Evolutionary conservation across 306 rosid genomes (phyloP), one percentile per base, ranked within the genome.

Genomic region (Dryas drummondii): DNA sequence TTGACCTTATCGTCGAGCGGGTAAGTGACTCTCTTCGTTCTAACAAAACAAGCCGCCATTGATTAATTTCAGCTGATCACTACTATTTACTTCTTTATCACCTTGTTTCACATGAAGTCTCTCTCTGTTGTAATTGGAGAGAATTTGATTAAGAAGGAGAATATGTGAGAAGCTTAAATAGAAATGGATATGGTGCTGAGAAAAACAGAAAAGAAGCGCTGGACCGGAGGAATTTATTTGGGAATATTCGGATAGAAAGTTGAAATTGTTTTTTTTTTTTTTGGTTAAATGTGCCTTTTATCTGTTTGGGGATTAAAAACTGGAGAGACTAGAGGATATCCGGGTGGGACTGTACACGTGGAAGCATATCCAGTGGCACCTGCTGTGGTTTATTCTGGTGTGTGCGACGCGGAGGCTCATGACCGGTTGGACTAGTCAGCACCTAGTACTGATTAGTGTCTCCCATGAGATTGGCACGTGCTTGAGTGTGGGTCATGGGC

Each of bases 1-100:
- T 66, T 89, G 17, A 84, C 92, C 76, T 82, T 81, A 6, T 88
- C 98, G 64, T 85, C 79, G 13, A 93, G 86, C 3, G 90, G 97
- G 74, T 87, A 89, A 2, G 90, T 91, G 27, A 91, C 88, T 37
- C 89, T 81, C 72, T 91, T 93, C 40, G 79, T 66, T 62, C 92
- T 83, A 0, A 64, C 67, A 1, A 82, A 65, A 41, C 11, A 32
- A 32, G 37, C 81, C 71, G 73, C 82, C 86, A 83, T 86, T 44
- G 46, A 6, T 8, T 27, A 14, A 7, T 19, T 51, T 9, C 13
- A 37, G 42, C 19, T 27, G 66, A 22, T 22, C 22, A 32, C 37
- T 32, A 32, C 37, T 32, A 32, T 32, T 32, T 32, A 32, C 37
- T 32, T 32, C 37, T 32, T 32, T 32, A 32, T 32, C 37, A 2